Conservation (phyloP, 306 rosid genomes). For the Cyclanthera cordifolia region DNA sequence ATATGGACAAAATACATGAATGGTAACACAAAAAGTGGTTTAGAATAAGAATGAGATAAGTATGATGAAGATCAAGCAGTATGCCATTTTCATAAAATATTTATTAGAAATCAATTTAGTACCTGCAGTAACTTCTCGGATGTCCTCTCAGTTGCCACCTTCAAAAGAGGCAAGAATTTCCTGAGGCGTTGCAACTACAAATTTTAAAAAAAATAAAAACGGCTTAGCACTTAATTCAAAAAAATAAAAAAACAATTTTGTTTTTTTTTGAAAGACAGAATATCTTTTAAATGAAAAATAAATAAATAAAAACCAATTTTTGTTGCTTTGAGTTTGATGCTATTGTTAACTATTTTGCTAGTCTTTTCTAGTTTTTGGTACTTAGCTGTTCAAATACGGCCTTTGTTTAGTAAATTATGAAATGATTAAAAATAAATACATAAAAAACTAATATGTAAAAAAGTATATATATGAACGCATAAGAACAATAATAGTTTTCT, state of each 20-base stretch:
- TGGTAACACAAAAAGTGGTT: neutral
- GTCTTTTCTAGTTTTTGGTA: no score
- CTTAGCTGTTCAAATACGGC: neutral
- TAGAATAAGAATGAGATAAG: neutral
- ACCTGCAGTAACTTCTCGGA: neutral
- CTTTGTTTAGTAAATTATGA: neutral
- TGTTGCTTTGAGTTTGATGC: neutral
- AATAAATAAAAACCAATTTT: no score
- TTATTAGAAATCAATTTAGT: neutral
- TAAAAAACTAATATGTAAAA: neutral
- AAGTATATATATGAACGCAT: neutral
- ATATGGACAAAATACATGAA: neutral
- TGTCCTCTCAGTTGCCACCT: neutral
- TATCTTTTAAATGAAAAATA: neutral
- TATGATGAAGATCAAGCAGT: neutral
- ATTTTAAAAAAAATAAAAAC: neutral
- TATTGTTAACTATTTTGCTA: neutral
- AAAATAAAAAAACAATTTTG: neutral
- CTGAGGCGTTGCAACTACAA: neutral
- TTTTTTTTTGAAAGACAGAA: no score
- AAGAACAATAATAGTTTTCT: neutral
- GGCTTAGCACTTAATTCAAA: neutral
- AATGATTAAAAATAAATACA: neutral
- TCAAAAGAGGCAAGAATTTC: neutral
- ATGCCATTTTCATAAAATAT: neutral